phyloP scores from a whole-genome alignment of 2,329 filamentous ascomycete genomes.

The Cytospora chrysosperma region DNA sequence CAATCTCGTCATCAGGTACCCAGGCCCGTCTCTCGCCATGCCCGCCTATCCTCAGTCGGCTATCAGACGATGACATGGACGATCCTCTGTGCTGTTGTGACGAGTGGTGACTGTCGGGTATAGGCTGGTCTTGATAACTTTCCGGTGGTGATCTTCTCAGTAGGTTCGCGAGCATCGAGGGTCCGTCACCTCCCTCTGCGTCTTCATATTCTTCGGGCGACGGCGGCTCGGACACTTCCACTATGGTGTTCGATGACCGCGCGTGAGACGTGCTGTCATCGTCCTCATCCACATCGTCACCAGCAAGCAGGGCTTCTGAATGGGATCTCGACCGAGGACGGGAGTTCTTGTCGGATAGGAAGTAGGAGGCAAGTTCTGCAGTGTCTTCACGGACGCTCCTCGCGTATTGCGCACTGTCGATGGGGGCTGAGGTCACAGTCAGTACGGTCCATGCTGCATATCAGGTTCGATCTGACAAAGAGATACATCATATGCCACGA shows the following conservation, averaged over 20 bases:
- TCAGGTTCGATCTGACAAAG: background rate
- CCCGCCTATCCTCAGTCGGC: constrained; percentile 26
- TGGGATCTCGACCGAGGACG: constrained; percentile 38
- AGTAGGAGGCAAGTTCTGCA: constrained; percentile 80
- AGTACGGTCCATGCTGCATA: background rate
- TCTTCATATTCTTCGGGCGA: constrained; percentile 44
- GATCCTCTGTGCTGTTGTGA: constrained; percentile 21
- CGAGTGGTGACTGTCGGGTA: background rate
- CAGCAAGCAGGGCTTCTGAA: constrained; percentile 25
- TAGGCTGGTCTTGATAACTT: constrained; percentile 26
- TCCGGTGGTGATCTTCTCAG: constrained; percentile 50
- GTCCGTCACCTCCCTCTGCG: constrained; percentile 33
- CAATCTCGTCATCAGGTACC: constrained; percentile 2
- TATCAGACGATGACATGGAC: constrained; percentile 4
- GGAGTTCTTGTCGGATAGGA: constrained; percentile 63
- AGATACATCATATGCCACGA: background rate
- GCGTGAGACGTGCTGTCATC: constrained; percentile 25
- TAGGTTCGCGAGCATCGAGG: constrained; percentile 50
- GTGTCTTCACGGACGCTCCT: constrained; percentile 82
- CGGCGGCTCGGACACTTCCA: constrained; percentile 60
- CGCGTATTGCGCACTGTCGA: constrained; percentile 72
- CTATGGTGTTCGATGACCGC: constrained; percentile 50
- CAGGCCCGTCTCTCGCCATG: background rate
- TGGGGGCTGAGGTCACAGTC: constrained; percentile 40
- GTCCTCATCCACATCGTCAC: constrained; percentile 30